Base-by-base conservation (phyloP, 1,284 basidiomycete species). In the Cryptococcus amylolentus region DNA sequence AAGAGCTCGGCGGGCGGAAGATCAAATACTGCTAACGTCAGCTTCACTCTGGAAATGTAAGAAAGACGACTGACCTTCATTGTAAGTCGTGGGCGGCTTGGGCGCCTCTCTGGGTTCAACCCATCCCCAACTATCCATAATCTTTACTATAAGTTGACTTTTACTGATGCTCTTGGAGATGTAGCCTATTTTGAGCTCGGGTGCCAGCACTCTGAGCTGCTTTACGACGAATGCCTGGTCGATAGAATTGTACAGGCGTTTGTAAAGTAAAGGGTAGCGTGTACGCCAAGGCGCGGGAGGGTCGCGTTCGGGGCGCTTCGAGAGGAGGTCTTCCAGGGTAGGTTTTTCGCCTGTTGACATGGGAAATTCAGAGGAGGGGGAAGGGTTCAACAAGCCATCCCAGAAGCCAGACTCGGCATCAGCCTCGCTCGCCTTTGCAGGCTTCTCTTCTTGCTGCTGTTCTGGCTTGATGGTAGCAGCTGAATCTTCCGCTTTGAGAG, bases 1-100 rank as follows among this genome's bases (percentile, higher is more conserved):
- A 58, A 65, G 13, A 65, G 44, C 45, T 62, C 58, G 13, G 61
- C 49, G 7, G 60, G 49, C 5, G 58, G 56, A n/a, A 65, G 46
- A 20, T 62, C 56, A 43, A 60, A 57, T 8, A 57, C 63, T 65
- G 38, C 18, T 3, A 13, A 23, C 9, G 10, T 27, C 9, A 27
- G 31, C 20, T 31, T 20, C 5, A 5, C 16, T 16, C 9, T 43
- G 14, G 28, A 13, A 16, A 16, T 13, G 28, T 6, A 7, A 12
- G n/a, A 26, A n/a, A 9, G 12, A 23, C 42, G 27, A 18, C 27
- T 31, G 13, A 37, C 39, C 50, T 37, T 42, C 18, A 26, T 10
- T 18, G 12, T 40, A n/a, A 39, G 39, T 20, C 26, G 54, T 48
- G 37, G 7, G 35, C 35, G 20, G 35, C 37, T 37, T 54, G 41